Conservation (phyloP, 2,329 filamentous ascomycete genomes). For the Parascedosporium putredinis region DNA sequence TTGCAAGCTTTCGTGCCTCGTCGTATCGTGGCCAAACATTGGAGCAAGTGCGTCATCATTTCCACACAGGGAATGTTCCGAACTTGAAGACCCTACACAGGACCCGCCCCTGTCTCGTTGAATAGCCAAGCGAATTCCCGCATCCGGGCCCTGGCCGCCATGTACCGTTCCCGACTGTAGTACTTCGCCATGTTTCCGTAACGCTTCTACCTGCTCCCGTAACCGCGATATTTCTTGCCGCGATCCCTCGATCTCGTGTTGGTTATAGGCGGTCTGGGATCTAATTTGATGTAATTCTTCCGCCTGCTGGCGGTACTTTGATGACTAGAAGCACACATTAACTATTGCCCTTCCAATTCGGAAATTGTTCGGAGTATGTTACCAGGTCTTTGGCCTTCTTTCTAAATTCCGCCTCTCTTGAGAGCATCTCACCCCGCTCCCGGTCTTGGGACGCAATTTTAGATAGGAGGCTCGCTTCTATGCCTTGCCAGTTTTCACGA, state of each 20-base stretch:
- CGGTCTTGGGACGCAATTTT: constrained; percentile 72
- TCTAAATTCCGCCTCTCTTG: constrained; percentile 76
- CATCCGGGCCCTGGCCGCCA: too few relatives aligned
- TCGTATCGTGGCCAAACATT: not conserved
- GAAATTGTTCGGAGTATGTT: constrained; percentile 21
- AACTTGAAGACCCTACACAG: too few relatives aligned
- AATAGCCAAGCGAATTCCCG: not conserved
- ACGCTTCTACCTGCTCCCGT: constrained; percentile 48
- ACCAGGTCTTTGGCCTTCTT: constrained; percentile 82
- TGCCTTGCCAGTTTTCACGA: constrained; percentile 95
- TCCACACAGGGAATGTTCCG: not conserved
- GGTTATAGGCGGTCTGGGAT: constrained; percentile 51
- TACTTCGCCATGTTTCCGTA: not conserved
- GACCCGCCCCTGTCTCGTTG: too few relatives aligned
- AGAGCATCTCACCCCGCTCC: constrained; percentile 77
- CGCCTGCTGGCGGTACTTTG: constrained; percentile 56
- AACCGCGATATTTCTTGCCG: constrained; percentile 21
- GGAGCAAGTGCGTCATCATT: not conserved
- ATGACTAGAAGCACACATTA: constrained; percentile 36
- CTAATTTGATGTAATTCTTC: constrained; percentile 74
- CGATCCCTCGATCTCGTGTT: constrained; percentile 49
- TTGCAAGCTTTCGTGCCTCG: not conserved
- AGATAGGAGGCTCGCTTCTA: constrained; percentile 75
- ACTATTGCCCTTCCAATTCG: not conserved
- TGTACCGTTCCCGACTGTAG: too few relatives aligned